Evolutionary conservation across 306 rosid genomes (phyloP).

Genomic region (cucumber (Cucumis sativus)): DNA sequence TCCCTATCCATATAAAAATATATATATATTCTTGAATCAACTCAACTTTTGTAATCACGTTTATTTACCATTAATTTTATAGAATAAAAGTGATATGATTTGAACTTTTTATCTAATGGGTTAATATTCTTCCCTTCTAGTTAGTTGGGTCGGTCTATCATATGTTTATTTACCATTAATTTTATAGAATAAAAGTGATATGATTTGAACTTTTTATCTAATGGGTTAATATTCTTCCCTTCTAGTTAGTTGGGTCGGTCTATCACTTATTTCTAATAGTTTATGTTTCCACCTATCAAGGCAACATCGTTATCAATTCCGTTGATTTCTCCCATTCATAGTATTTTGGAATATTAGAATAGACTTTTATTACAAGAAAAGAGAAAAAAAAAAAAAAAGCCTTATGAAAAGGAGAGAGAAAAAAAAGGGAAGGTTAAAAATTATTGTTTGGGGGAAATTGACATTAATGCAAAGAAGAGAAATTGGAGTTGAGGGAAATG

Average conservation of each 20-base stretch:
- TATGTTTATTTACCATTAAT: background rate
- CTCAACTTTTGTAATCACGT: no score
- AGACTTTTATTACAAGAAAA: background rate
- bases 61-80: background rate
- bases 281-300: background rate
- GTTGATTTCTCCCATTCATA: background rate
- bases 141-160: background rate
- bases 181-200: background rate
- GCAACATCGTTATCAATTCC: background rate
- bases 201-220: background rate
- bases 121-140: background rate
- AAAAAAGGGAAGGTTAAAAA: background rate
- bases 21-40: background rate
- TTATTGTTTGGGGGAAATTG: background rate
- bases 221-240: background rate
- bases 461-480: background rate
- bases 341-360: background rate
- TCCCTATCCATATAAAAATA: background rate
- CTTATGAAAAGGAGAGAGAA: background rate
- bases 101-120: background rate
- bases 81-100: background rate
- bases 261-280: background rate
- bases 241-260: background rate
- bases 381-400: no score
- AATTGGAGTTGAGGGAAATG: constrained; percentile 8